Evolutionary conservation across 768 basidiomycete species (phyloP), one percentile per base, ranked within the genome.

Genomic region (Clitopilus hobsonii): DNA sequence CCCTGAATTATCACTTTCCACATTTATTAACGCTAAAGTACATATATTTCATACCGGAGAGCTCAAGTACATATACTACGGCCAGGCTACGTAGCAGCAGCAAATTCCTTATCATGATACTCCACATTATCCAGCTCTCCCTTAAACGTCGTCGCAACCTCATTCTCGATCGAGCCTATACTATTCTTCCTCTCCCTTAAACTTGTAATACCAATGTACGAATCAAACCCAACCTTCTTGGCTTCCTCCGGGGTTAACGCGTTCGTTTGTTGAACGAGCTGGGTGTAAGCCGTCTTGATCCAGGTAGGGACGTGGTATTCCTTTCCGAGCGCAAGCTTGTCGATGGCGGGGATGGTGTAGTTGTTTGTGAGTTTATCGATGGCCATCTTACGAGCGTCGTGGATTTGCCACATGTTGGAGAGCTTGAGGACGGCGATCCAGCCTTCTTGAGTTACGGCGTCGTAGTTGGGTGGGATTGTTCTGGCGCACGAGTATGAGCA

Each of bases 371-470:
- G 54, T 23, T 54, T 53, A 22, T 38, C 16, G 22, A 60, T 57
- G 1, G 59, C 54, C 27, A 59, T 54, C 10, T 49, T 47, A 8
- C 60, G 49, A 24, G 61, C 48, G 25, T 53, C 56, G 50, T 56
- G 23, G 56, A 63, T 61, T 41, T 63, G 53, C 60, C 58, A 61
- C 56, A 59, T 54, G 20, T 36, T 38, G 8, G 58, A 54, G 3
- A 63, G 51, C 22, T 49, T 49, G 6, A 61, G 52, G 10, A 59
- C 56, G 8, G 60, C 54, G n/a, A 61, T 49, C 60, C 61, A 63
- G 8, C 53, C 54, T 5, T 59, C 54, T 25, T 61, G 53, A 0
- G 58, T 27, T 26, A 56, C n/a, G 3, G 13, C 23, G 2, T 45
- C 41, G 18, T 45, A 45, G 14, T 16, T 18, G 41, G 41, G 41